Base-by-base conservation (phyloP, 2,329 filamentous ascomycete species). In the Cadophora malorum region DNA sequence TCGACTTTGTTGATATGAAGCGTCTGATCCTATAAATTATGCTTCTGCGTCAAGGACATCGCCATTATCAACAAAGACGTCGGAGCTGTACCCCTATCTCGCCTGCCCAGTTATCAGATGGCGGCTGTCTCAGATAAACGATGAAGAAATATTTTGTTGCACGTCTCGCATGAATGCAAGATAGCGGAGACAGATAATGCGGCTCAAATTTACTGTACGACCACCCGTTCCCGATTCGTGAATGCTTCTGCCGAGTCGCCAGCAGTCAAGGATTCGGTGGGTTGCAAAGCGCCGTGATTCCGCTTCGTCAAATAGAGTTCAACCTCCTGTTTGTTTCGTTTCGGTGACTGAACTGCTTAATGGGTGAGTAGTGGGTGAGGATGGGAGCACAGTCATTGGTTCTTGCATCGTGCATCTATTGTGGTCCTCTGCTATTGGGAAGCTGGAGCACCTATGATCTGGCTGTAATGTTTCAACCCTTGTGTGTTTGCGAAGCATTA, bases 161-260 rank as follows among this genome's bases (percentile, higher is more conserved):
- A 68, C 47, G 41, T 66, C 67, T 68, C 49, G 67, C 67, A 68
- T 68, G 65, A 59, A 68, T 60, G 67, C 67, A 66, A 53, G 35
- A 53, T n/a, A 28, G 63, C 60, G 67, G 67, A 63, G 25, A 25
- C 61, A 19, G 6, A 28, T 14, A 28, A 35, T 63, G 58, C 66
- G 58, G 62, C 58, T 63, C 21, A 45, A 28, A 41, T 38, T 2
- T 31, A 9, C n/a, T 31, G 59, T n/a, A 38, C n/a, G 9, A 31
- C 7, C n/a, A 14, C 19, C 14, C 7, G 6, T 10, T 49, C 33
- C 31, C 52, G 23, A 63, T 63, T 63, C 47, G 60, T 50, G 19
- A 45, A 45, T 10, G 9, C 16, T 25, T 19, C 8, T 41, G 12
- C 12, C 35, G 12, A 59, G 35, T 59, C 21, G 19, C 33, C 25